Percentiles rank a stretch among this genome's conserved stretches.
phyloP scores from a whole-genome alignment of 305 asterid species.

The Solanum hybrid region DNA sequence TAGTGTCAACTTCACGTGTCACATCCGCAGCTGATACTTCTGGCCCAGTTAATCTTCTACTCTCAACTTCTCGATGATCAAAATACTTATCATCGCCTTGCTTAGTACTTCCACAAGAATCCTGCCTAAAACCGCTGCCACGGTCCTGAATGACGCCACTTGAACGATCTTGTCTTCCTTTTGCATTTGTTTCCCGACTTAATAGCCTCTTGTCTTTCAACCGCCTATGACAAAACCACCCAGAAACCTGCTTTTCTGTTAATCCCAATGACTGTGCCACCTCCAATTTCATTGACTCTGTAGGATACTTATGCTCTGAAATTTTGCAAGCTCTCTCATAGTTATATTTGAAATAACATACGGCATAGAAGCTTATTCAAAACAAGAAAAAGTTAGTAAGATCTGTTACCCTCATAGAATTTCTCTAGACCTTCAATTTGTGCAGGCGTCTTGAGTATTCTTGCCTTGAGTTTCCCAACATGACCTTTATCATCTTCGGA shows the following conservation, averaged over 20 bases:
- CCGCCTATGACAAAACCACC: conserved; percentile 93
- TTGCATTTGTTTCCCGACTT: conserved; percentile 28
- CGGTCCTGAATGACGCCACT: conserved; percentile 63
- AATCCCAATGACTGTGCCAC: conserved; percentile 64
- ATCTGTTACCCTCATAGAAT: conserved; percentile 34
- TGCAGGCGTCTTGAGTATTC: conserved; percentile 60
- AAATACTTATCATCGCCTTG: conserved; percentile 42
- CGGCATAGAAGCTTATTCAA: not conserved
- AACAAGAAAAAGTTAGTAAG: not conserved
- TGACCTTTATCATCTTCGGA: conserved; percentile 60
- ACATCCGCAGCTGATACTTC: conserved; percentile 43
- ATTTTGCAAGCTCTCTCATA: conserved; percentile 7
- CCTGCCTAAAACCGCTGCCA: conserved; percentile 70
- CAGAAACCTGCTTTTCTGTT: conserved; percentile 90
- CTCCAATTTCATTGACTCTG: conserved; percentile 60
- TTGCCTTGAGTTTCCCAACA: conserved; percentile 51
- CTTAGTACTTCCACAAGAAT: conserved; percentile 84
- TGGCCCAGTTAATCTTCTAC: conserved; percentile 38
- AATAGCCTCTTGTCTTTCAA: conserved; percentile 63
- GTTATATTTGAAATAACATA: not conserved
- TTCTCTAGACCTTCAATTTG: conserved; percentile 70
- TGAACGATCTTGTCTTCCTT: conserved; percentile 56
- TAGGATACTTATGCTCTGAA: conserved; percentile 74
- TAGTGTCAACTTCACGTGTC: conserved; percentile 36
- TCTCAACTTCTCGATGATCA: conserved; percentile 63